Evolutionary conservation across 441 rosid species (phyloP).

Genomic region (Adansonia rubrostipa): DNA sequence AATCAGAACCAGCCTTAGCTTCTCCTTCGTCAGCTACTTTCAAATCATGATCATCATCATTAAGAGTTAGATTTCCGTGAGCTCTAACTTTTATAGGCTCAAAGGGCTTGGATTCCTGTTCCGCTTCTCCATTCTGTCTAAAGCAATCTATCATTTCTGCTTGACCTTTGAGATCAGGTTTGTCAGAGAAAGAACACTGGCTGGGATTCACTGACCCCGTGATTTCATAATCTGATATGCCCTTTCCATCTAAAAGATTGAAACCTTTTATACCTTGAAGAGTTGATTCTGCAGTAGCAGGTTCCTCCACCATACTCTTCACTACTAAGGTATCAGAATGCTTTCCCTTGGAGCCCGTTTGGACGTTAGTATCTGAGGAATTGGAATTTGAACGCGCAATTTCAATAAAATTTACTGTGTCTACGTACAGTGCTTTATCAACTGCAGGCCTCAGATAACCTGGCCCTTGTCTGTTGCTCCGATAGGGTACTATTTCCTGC

Average conservation of each 20-base stretch:
- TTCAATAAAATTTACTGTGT: conserved; percentile 46
- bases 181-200: conserved; percentile 29
- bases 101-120: conserved; percentile 42
- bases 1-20: conserved; percentile 28
- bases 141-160: conserved; percentile 26
- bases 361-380: conserved; percentile 34
- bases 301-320: conserved; percentile 35
- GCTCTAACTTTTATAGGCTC: conserved; percentile 34
- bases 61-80: conserved; percentile 35
- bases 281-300: conserved; percentile 24
- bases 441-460: conserved; percentile 49
- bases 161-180: conserved; percentile 28
- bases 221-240: conserved; percentile 16
- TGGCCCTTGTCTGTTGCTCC: conserved; percentile 38
- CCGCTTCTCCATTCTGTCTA: conserved; percentile 32
- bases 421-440: conserved; percentile 69
- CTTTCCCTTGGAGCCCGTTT: conserved; percentile 26
- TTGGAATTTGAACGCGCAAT: conserved; percentile 33
- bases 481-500: conserved; percentile 56
- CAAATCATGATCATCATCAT: conserved; percentile 30
- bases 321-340: conserved; percentile 26
- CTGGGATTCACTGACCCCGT: conserved; percentile 19
- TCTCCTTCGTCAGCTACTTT: conserved; percentile 37
- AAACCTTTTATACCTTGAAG: conserved; percentile 33
- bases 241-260: conserved; percentile 21